phyloP scores from a whole-genome alignment of 2,329 filamentous ascomycete species.

The Drechslerella dactyloides region DNA sequence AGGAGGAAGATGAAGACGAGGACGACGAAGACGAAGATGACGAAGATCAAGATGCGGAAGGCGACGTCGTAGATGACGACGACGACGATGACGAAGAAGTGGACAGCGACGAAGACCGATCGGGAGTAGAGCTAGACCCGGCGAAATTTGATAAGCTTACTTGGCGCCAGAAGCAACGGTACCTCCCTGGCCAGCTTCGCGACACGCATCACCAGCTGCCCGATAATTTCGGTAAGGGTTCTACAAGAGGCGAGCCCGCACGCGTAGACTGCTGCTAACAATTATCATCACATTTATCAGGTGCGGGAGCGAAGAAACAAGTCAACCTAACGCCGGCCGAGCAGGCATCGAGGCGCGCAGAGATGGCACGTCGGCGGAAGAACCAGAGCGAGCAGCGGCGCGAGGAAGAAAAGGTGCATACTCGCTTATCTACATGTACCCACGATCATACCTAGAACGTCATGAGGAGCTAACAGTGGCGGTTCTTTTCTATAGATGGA shows the following conservation, averaged over 20 bases:
- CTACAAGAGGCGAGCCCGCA: no score
- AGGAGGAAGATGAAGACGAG: slow-evolving; percentile 33
- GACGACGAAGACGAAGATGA: slow-evolving; percentile 42
- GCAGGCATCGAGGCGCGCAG: slow-evolving; percentile 73
- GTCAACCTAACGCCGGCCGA: slow-evolving; percentile 70
- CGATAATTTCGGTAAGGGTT: slow-evolving; percentile 58
- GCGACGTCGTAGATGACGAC: slow-evolving; percentile 21
- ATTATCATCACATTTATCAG: slow-evolving; percentile 26
- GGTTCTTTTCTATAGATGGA: slow-evolving; percentile 75
- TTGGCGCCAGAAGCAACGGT: slow-evolving; percentile 69
- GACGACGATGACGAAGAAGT: slow-evolving; percentile 52
- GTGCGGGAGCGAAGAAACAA: slow-evolving; percentile 34
- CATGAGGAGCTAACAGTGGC: background rate
- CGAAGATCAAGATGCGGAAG: slow-evolving; percentile 51
- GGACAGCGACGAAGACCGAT: slow-evolving; percentile 45
- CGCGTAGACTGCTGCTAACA: slow-evolving; percentile 14
- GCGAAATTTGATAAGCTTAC: slow-evolving; percentile 72
- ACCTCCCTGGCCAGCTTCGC: slow-evolving; percentile 59
- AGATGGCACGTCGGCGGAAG: slow-evolving; percentile 76
- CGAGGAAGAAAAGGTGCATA: slow-evolving; percentile 73
- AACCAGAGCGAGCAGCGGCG: slow-evolving; percentile 78
- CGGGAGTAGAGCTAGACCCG: slow-evolving; percentile 57
- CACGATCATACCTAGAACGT: background rate
- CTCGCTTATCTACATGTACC: slow-evolving; percentile 2
- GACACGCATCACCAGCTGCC: slow-evolving; percentile 59